Base-by-base conservation (phyloP, 2,329 filamentous ascomycete genomes). In the Fusarium phyllophilum region DNA sequence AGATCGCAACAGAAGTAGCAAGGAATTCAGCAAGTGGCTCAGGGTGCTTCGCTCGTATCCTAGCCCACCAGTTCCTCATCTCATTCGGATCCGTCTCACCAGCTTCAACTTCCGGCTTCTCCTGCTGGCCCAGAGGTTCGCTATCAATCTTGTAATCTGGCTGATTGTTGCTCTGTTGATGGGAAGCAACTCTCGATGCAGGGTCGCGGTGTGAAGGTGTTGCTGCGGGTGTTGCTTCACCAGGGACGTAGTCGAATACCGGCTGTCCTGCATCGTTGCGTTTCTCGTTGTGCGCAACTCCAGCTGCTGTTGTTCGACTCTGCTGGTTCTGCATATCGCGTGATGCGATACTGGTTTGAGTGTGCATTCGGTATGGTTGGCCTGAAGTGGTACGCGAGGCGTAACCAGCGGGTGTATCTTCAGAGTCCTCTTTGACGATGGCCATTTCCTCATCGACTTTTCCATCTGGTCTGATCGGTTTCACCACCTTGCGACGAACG, bases 51-150 rank as follows among this genome's bases (percentile, higher is more conserved):
- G 71, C 75, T 12, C 75, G 64, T 26, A 77, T 17, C 4, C 66
- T 70, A 20, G 75, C 75, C 75, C 75, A 77, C 69, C 71, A 76
- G 13, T 77, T 77, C 5, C 75, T 73, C 58, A 70, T 48, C 18
- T 75, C 66, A 26, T 77, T 52, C 5, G 73, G 68, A 22, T 77
- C 41, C 1, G 18, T 44, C 12, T 68, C 59, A 1, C 73, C 75
- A 22, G 24, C 15, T 51, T 76, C 75, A 5, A 73, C 75, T 6
- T 51, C 62, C 2, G 56, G 33, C 8, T 65, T 51, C 33, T 77
- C 73, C 14, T 62, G 64, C 2, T 71, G 68, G 0, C 73, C 73
- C 3, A 77, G 38, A 11, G 75, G 75, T 12, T 77, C 75, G 0
- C 61, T 48, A 1, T 77, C 73, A 5, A 77, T 52, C 8, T 75